Evolutionary conservation across 257 asterid genomes (phyloP).

Genomic region (Penstemon davidsonii): DNA sequence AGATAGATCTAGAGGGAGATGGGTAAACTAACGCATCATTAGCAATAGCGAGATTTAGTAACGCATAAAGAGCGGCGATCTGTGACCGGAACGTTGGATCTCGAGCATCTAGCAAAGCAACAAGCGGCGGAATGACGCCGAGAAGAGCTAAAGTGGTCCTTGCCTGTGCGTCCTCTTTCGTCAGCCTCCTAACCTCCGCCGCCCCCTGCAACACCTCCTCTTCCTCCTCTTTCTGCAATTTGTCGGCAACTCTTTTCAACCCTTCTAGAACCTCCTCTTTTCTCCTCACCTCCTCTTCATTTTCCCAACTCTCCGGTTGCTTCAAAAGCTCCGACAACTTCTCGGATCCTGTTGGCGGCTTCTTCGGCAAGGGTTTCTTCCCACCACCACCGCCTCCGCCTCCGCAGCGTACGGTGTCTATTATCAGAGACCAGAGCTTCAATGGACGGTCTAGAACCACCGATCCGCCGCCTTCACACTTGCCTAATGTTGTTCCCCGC

Average conservation of each 20-base stretch:
- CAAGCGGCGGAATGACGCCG: conserved; percentile 89
- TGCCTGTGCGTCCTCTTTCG: conserved; percentile 62
- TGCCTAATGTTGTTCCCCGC: conserved; percentile 46
- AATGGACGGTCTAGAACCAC: conserved; percentile 58
- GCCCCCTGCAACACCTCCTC: conserved; percentile 58
- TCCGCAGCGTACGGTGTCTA: conserved; percentile 76
- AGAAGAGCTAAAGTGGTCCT: conserved; percentile 72
- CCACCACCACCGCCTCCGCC: conserved; percentile 31
- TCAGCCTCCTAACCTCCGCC: conserved; percentile 64
- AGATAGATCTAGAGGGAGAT: neutral
- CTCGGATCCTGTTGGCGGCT: conserved; percentile 46
- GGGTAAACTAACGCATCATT: conserved; percentile 54
- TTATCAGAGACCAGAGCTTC: conserved; percentile 62
- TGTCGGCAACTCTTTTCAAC: conserved; percentile 55
- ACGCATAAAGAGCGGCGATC: conserved; percentile 76
- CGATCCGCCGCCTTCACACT: conserved; percentile 49
- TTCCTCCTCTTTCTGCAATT: conserved; percentile 27
- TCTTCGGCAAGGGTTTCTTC: conserved; percentile 33
- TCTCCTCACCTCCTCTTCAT: conserved; percentile 49
- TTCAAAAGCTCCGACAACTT: conserved; percentile 68
- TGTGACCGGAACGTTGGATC: conserved; percentile 48
- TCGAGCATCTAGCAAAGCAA: conserved; percentile 54
- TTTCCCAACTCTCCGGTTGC: conserved; percentile 64
- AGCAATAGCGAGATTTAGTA: conserved; percentile 73
- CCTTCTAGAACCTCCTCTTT: conserved; percentile 59